Percentiles rank a stretch among this genome's conserved stretches.
phyloP scores from a whole-genome alignment of 345 rosid species.

The Acer saccharum region DNA sequence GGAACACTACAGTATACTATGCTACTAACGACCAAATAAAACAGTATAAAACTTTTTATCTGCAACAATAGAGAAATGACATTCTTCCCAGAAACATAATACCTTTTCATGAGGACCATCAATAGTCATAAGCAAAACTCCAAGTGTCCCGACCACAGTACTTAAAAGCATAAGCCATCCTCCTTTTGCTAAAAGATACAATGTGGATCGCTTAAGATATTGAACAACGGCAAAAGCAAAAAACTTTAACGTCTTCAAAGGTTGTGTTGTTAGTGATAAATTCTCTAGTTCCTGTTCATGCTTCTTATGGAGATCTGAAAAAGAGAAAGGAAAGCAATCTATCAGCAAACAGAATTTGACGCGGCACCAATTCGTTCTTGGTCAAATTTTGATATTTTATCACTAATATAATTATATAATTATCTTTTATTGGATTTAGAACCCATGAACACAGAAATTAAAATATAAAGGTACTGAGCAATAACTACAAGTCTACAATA shows the following conservation, averaged over 20 bases:
- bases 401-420: not conserved
- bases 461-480: too few relatives aligned
- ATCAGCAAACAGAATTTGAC: conserved; percentile 9
- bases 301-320: conserved; percentile 62
- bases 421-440: too few relatives aligned
- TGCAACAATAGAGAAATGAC: not conserved
- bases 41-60: not conserved
- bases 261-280: conserved; percentile 66
- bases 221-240: conserved; percentile 62
- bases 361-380: not conserved
- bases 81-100: conserved; percentile 4
- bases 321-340: conserved; percentile 4
- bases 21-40: not conserved
- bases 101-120: conserved; percentile 96
- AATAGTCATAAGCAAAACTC: conserved; percentile 62
- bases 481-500: not conserved
- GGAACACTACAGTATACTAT: not conserved
- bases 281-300: conserved; percentile 74
- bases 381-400: not conserved
- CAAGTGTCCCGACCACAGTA: conserved; percentile 36
- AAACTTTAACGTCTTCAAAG: conserved; percentile 70
- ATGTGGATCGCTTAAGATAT: conserved; percentile 48
- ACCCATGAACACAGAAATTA: too few relatives aligned
- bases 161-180: conserved; percentile 69
- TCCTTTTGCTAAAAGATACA: conserved; percentile 68